A percentile compares a stretch with the other conserved stretches of the same genome.
These are phyloP conservation scores for Coprinopsis sp. DNA, from an alignment of 768 basidiomycete species.

Conservation along the genomic window DNA sequence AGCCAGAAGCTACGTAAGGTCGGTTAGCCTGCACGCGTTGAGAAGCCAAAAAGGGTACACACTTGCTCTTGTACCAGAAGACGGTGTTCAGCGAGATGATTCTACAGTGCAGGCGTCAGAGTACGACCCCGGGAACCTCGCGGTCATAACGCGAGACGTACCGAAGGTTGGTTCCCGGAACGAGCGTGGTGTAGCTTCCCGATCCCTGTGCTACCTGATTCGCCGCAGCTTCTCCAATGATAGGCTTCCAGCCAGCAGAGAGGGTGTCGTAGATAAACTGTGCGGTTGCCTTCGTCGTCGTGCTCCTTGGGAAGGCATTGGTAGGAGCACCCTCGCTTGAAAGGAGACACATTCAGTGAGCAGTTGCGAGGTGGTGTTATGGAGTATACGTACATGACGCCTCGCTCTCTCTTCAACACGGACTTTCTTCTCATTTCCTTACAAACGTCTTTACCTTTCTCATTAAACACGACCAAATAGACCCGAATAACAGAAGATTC, in stretches of 20 bases:
- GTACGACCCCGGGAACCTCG: neutral
- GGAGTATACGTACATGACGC: too few relatives aligned
- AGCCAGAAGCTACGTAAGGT: constrained; percentile 46
- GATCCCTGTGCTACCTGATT: constrained; percentile 41
- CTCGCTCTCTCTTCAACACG: too few relatives aligned
- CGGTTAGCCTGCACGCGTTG: neutral
- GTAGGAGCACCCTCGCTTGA: constrained; percentile 55
- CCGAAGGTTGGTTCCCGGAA: constrained; percentile 47
- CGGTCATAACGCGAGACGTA: constrained; percentile 15
- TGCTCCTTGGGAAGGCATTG: constrained; percentile 53
- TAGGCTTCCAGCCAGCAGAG: constrained; percentile 39
- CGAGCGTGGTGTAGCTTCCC: constrained; percentile 50
- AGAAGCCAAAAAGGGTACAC: constrained; percentile 9
- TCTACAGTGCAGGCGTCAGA: constrained; percentile 23
- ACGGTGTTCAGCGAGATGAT: constrained; percentile 58
- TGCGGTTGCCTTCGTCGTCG: constrained; percentile 29
- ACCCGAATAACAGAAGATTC: too few relatives aligned
- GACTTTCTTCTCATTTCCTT: too few relatives aligned
- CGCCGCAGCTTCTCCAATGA: constrained; percentile 35
- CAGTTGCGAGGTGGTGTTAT: neutral
- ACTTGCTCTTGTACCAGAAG: constrained; percentile 62
- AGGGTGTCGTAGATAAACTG: constrained; percentile 59
- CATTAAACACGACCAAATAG: too few relatives aligned
- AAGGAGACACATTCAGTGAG: neutral
- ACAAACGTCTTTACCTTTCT: too few relatives aligned